Conservation (phyloP, 2,329 filamentous ascomycete genomes). For the Colletotrichum ledebouriae region DNA sequence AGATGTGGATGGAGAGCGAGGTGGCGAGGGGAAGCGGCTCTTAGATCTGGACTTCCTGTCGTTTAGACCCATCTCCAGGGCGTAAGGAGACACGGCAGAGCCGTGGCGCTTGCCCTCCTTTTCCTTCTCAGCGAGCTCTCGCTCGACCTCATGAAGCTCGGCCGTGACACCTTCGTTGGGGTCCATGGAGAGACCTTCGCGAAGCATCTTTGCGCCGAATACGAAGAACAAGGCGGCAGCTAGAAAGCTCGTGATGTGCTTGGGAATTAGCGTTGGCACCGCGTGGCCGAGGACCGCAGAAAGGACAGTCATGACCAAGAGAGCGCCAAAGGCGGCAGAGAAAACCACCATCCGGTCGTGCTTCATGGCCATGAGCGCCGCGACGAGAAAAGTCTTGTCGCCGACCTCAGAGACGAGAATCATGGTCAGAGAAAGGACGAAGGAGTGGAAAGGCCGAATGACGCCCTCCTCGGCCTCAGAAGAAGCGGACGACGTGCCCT, state of each 20-base stretch:
- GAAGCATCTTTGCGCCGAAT: conserved; percentile 87
- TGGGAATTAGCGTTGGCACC: conserved; percentile 89
- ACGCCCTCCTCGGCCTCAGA: conserved; percentile 66
- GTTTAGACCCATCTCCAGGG: conserved; percentile 83
- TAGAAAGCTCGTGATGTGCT: conserved; percentile 89
- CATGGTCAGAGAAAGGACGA: conserved; percentile 94
- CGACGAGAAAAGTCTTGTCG: conserved; percentile 98
- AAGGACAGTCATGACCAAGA: conserved; percentile 94
- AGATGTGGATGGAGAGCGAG: conserved; percentile 84
- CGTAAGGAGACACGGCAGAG: conserved; percentile 79
- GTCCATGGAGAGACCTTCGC: conserved; percentile 90
- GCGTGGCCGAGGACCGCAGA: conserved; percentile 94
- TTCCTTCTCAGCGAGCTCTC: conserved; percentile 94
- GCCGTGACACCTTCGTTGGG: conserved; percentile 92
- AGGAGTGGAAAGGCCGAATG: conserved; percentile 88
- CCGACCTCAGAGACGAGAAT: conserved; percentile 97
- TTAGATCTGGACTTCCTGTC: conserved; percentile 78
- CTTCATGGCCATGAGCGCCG: conserved; percentile 99
- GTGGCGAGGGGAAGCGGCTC: conserved; percentile 83
- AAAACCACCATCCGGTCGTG: conserved; percentile 95
- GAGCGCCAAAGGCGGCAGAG: conserved; percentile 90
- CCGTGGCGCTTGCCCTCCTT: conserved; percentile 76
- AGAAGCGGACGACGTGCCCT: conserved; percentile 49
- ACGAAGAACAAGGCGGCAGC: conserved; percentile 89
- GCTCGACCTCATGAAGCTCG: conserved; percentile 97